phyloP scores from a whole-genome alignment of 176 grass and related monocot genomes.

The Avena insularis region DNA sequence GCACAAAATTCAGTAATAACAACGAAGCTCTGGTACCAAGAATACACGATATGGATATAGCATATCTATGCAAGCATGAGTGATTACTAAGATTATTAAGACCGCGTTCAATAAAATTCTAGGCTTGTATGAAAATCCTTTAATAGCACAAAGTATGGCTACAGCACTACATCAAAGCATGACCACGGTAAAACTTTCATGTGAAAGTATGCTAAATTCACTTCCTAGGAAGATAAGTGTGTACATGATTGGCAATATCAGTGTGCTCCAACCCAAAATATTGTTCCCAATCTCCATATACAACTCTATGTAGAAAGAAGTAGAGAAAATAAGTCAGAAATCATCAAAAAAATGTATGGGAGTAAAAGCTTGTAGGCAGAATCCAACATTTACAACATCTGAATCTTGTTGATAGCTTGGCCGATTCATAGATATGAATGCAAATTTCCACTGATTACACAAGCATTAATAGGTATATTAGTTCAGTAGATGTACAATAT shows the following conservation, averaged over 20 bases:
- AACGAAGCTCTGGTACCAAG: slow-evolving; percentile 4
- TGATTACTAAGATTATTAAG: neutral
- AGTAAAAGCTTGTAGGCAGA: slow-evolving; percentile 15
- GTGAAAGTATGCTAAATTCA: slow-evolving; percentile 43
- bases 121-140: neutral
- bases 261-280: slow-evolving; percentile 92
- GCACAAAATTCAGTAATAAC: neutral
- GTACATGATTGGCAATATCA: slow-evolving; percentile 49
- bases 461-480: too few relatives aligned
- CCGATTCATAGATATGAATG: too few relatives aligned
- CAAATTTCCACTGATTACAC: too few relatives aligned
- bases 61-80: too few relatives aligned
- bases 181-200: slow-evolving; percentile 35
- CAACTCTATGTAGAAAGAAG: slow-evolving; percentile 62
- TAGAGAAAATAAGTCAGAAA: slow-evolving; percentile 15
- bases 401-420: too few relatives aligned
- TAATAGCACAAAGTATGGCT: neutral
- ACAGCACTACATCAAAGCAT: neutral
- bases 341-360: slow-evolving; percentile 20
- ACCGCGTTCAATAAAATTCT: neutral
- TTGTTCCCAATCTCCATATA: slow-evolving; percentile 96
- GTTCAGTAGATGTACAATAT: too few relatives aligned
- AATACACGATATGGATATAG: too few relatives aligned
- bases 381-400: neutral
- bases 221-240: too few relatives aligned